Evolutionary conservation across 1,284 basidiomycete species (phyloP), one percentile per base, ranked within the genome.

Genomic region (Cystobasidium slooffiae): DNA sequence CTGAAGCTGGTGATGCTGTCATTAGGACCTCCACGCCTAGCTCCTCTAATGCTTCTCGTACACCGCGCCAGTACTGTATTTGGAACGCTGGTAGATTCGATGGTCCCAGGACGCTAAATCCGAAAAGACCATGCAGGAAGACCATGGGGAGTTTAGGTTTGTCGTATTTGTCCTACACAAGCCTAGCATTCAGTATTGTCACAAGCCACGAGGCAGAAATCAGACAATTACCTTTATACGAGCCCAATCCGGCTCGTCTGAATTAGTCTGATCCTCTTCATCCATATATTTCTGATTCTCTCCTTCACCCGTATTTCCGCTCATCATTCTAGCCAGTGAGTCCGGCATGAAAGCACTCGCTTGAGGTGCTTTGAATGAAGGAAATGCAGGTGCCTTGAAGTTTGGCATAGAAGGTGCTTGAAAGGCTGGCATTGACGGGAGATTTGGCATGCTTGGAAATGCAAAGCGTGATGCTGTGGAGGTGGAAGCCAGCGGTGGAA

Each of bases 21-120:
- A 97, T 91, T 78, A 97, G 86, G 43, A 97, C 92, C 81, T 97
- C 91, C n/a, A 88, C 88, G 18, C 93, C 94, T 80, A 91, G 93
- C 37, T 89, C 86, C 80, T 95, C 90, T 9, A 98, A 86, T 7
- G 91, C 92, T 80, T 97, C 92, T 79, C 90, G 90, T 77, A 97
- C 94, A 3, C 95, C 95, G 49, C 94, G 87, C 95, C 95, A 98
- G 82, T 98, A 94, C 5, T 89, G 87, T 61, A 98, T 92, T 79
- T 94, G 89, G 37, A 97, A 80, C 3, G 91, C 89, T 10, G 91
- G 89, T 73, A 93, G 89, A 18, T 88, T 83, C 1, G 88, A 66
- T 0, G 80, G 80, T 1, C 80, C 80, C 24, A 83, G 65, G 20
- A 78, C 69, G 64, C 81, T 79, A 67, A 83, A 83, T 0, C 81